These are phyloP conservation scores for Hypoxylon perforatum DNA, from an alignment of 495 filamentous ascomycete genomes.

Conservation along the genomic window DNA sequence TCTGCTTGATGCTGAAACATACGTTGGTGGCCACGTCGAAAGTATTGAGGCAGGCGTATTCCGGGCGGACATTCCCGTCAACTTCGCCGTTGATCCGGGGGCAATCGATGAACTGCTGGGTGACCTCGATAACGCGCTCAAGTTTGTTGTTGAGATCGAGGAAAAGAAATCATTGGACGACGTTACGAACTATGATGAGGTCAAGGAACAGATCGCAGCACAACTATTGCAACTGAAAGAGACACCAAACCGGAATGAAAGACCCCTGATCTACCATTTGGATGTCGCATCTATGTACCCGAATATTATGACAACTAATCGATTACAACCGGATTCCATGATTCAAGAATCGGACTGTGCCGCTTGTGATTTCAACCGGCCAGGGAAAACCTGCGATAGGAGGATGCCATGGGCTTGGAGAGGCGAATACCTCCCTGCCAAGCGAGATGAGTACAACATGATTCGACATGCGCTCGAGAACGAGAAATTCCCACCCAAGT, in stretches of 20 bases:
- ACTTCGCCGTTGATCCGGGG: constrained; percentile 86
- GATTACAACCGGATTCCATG: constrained; percentile 97
- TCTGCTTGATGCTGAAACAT: constrained; percentile 94
- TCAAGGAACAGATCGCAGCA: constrained; percentile 83
- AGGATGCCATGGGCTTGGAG: constrained; percentile 97
- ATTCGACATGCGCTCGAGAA: constrained; percentile 93
- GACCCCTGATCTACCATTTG: constrained; percentile 95
- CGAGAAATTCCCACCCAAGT: constrained; percentile 84
- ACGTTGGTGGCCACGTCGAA: constrained; percentile 98
- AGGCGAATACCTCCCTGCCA: constrained; percentile 96
- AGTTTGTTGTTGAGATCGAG: constrained; percentile 92
- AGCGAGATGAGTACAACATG: constrained; percentile 99
- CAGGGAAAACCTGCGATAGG: constrained; percentile 96
- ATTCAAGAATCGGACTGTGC: constrained; percentile 95
- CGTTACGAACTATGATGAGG: constrained; percentile 90
- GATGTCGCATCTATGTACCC: constrained; percentile 99
- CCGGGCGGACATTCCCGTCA: constrained; percentile 90
- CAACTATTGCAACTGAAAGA: constrained; percentile 78
- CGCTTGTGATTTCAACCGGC: constrained; percentile 97
- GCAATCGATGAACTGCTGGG: constrained; percentile 88
- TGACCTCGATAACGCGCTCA: constrained; percentile 90
- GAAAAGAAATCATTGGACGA: constrained; percentile 95
- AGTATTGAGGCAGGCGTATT: constrained; percentile 99
- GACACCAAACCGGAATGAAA: constrained; percentile 82
- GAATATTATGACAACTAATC: constrained; percentile 99